Conservation (phyloP, 208 protist species). For the Blechomonas ayalai region DNA sequence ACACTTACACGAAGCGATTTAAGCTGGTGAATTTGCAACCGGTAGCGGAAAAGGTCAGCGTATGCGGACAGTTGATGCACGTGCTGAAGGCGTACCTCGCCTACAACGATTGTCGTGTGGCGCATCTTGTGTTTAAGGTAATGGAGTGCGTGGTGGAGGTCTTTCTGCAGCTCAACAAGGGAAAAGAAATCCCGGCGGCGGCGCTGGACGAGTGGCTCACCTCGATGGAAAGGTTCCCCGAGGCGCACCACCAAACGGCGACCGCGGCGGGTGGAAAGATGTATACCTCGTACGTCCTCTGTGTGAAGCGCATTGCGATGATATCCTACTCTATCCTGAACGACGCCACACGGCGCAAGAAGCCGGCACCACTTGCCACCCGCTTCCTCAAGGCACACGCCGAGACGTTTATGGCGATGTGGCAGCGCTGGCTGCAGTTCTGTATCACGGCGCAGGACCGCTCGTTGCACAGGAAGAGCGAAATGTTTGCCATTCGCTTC, state of each 20-base stretch:
- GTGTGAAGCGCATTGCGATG: constrained; percentile 76
- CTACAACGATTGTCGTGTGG: constrained; percentile 62
- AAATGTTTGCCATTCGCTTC: constrained; percentile 78
- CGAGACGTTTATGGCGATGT: constrained; percentile 41
- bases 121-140: constrained; percentile 65
- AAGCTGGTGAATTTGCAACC: constrained; percentile 42
- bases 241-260: constrained; percentile 44
- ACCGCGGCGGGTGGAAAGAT: constrained; percentile 30
- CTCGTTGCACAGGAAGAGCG: constrained; percentile 47
- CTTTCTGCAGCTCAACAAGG: constrained; percentile 31
- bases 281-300: constrained; percentile 64
- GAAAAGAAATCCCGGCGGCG: constrained; percentile 24
- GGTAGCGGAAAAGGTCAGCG: constrained; percentile 33
- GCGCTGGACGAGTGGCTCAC: constrained; percentile 59
- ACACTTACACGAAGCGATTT: constrained; percentile 70
- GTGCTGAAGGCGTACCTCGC: constrained; percentile 49
- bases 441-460: constrained; percentile 28
- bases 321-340: constrained; percentile 69
- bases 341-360: constrained; percentile 66
- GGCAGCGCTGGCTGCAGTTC: constrained; percentile 67
- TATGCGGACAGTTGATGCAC: constrained; percentile 28
- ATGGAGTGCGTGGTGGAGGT: constrained; percentile 74
- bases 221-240: constrained; percentile 48
- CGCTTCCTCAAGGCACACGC: constrained; percentile 42
- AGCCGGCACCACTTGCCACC: constrained; percentile 52